Evolutionary conservation across 306 rosid species (phyloP).

Genomic region (Corylus avellana): DNA sequence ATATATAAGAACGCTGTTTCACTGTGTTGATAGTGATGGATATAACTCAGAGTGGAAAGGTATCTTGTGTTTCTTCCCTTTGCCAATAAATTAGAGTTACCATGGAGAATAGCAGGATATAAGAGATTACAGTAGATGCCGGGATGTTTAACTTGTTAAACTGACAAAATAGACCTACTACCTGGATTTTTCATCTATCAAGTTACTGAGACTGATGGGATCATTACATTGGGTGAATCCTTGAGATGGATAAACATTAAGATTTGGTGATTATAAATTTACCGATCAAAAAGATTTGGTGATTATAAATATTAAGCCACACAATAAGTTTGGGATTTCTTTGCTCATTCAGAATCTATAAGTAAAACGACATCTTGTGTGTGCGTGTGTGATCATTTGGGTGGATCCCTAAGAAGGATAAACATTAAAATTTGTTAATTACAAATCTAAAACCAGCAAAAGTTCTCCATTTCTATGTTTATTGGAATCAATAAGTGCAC

Average conservation of each 20-base stretch:
- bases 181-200: neutral
- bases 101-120: constrained; percentile 4
- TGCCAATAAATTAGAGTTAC: neutral
- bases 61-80: constrained; percentile 28
- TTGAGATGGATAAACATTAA: neutral
- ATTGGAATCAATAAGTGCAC: neutral
- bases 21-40: constrained; percentile 53
- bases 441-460: neutral
- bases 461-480: neutral
- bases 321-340: neutral
- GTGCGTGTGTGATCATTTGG: neutral
- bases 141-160: constrained; percentile 9
- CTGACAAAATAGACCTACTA: neutral
- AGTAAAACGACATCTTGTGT: neutral
- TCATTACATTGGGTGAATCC: neutral
- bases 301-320: neutral
- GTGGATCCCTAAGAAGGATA: neutral
- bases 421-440: neutral
- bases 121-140: neutral
- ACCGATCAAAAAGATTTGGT: neutral
- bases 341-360: neutral
- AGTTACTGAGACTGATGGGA: neutral
- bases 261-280: neutral
- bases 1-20: constrained; percentile 54
- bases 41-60: constrained; percentile 67